Evolutionary conservation across 129 eudicot species (phyloP).

Genomic region (Erigeron canadensis): DNA sequence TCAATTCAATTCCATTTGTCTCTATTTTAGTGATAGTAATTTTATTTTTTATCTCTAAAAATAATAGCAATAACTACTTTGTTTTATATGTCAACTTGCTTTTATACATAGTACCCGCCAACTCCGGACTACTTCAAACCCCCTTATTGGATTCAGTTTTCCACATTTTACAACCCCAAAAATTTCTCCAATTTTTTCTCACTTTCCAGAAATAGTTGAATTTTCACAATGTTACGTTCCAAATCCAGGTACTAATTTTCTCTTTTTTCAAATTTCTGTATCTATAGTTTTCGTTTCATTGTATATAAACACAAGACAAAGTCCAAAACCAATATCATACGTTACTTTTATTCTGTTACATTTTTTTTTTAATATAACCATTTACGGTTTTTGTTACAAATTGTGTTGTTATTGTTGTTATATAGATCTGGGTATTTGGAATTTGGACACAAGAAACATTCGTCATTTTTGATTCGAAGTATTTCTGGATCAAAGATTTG

Average conservation of each 20-base stretch:
- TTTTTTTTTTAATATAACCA: neutral
- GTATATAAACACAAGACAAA: neutral
- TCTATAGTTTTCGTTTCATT: neutral
- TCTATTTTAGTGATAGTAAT: too few species aligned
- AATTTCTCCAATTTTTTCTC: conserved; percentile 31
- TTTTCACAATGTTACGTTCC: conserved; percentile 52
- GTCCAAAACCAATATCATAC: conserved; percentile 4
- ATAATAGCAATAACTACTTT: too few species aligned
- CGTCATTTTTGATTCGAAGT: conserved; percentile 47
- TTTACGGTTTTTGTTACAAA: neutral
- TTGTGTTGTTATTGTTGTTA: conserved; percentile 21
- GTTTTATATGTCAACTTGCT: neutral
- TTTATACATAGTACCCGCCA: conserved; percentile 48
- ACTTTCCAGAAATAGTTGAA: conserved; percentile 44
- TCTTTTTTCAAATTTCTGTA: neutral
- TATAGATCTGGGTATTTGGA: conserved; percentile 61
- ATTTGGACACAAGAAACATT: conserved; percentile 43
- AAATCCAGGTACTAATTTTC: conserved; percentile 60
- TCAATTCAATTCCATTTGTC: conserved; percentile 8
- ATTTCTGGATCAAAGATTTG: conserved; percentile 60
- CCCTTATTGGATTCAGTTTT: conserved; percentile 16
- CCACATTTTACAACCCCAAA: conserved; percentile 20
- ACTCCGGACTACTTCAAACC: conserved; percentile 52
- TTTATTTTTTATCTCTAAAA: too few species aligned
- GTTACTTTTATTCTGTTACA: conserved; percentile 11